A percentile compares a stretch with the other conserved stretches of the same genome.
These are phyloP conservation scores for Colletotrichum melonis DNA, from an alignment of 2,329 filamentous ascomycete species.

Conservation along the genomic window DNA sequence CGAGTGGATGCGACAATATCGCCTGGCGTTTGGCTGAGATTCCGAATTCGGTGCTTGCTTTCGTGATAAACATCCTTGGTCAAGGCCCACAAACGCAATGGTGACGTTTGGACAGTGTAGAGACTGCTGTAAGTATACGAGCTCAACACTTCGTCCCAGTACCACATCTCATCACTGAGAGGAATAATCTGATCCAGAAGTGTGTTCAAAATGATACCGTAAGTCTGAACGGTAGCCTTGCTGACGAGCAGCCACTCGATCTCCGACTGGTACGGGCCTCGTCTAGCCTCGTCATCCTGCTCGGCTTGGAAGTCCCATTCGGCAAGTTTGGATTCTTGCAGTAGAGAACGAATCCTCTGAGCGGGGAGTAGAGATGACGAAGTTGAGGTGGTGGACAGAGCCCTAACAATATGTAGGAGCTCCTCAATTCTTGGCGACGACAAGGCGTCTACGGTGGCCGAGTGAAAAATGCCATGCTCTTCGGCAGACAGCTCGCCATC, in stretches of 20 bases:
- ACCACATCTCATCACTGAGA: conserved; percentile 89
- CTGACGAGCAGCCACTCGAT: conserved; percentile 91
- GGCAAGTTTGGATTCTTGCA: conserved; percentile 70
- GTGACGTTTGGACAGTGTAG: conserved; percentile 89
- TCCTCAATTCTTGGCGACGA: conserved; percentile 67
- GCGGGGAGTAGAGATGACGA: conserved; percentile 71
- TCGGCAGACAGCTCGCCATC: conserved; percentile 44
- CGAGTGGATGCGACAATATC: conserved; percentile 50
- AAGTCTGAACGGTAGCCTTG: conserved; percentile 92
- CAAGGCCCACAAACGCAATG: conserved; percentile 79
- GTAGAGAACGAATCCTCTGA: conserved; percentile 68
- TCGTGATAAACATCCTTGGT: conserved; percentile 76
- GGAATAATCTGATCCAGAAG: conserved; percentile 86
- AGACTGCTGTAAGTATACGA: conserved; percentile 83
- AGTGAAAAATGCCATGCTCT: conserved; percentile 43
- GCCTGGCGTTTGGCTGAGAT: conserved; percentile 39
- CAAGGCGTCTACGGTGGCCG: conserved; percentile 53
- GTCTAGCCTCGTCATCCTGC: conserved; percentile 39
- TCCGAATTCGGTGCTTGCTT: conserved; percentile 51
- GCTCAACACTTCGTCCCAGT: conserved; percentile 90
- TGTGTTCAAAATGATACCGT: conserved; percentile 81
- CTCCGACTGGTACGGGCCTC: conserved; percentile 67
- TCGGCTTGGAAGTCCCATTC: conserved; percentile 43
- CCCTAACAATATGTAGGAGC: conserved; percentile 75
- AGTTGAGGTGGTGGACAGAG: conserved; percentile 76